These are phyloP conservation scores for Elongisporangium anandrum DNA, from an alignment of 352 stramenopile genomes.

Conservation along the genomic window DNA sequence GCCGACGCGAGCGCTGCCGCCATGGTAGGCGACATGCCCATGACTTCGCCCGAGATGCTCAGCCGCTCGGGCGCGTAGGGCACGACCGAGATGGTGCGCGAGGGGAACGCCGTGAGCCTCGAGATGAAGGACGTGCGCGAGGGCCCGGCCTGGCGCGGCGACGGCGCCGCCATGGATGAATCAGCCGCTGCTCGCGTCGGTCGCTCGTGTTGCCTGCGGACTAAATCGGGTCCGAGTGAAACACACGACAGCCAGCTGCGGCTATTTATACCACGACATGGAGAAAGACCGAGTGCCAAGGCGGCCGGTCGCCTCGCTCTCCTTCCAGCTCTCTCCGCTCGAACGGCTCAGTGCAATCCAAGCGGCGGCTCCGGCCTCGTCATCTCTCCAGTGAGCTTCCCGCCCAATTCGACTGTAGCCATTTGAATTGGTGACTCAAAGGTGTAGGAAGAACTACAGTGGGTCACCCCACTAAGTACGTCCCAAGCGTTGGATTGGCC, in stretches of 20 bases:
- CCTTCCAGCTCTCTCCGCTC: neutral
- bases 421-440: neutral
- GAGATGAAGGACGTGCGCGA: conserved; percentile 45
- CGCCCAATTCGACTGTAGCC: neutral
- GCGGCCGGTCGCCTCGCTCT: neutral
- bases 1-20: conserved; percentile 20
- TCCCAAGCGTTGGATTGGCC: neutral
- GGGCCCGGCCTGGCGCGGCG: conserved; percentile 1
- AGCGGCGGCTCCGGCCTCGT: too few species aligned
- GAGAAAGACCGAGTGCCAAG: neutral
- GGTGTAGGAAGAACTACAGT: neutral
- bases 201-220: neutral
- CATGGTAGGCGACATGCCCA: conserved; percentile 38
- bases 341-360: neutral
- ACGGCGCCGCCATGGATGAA: neutral
- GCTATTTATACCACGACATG: neutral
- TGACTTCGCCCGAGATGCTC: conserved; percentile 48
- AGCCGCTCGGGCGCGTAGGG: conserved; percentile 60
- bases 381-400: too few species aligned
- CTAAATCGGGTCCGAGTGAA: neutral
- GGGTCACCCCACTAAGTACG: neutral
- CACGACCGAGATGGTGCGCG: conserved; percentile 39
- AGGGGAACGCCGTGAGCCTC: conserved; percentile 40
- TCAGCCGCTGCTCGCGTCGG: neutral
- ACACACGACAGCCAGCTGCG: neutral